Conservation (phyloP, 2,329 filamentous ascomycete genomes). For the Daldinia eschscholtzii region DNA sequence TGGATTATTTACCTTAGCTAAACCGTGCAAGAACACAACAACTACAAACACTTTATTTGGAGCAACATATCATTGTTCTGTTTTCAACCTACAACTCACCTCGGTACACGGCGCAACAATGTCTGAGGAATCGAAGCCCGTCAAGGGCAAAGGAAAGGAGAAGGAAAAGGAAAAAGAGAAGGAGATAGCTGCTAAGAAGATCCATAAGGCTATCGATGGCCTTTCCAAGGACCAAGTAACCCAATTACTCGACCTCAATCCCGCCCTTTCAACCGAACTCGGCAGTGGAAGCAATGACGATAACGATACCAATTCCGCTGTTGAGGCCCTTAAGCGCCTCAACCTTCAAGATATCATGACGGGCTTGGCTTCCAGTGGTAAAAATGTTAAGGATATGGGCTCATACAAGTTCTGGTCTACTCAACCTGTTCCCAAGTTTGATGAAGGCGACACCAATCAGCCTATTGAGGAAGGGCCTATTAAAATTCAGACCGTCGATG, state of each 20-base stretch:
- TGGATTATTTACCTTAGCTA: constrained; percentile 13
- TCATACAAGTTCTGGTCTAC: constrained; percentile 99
- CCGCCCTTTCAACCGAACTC: constrained; percentile 75
- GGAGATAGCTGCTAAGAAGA: constrained; percentile 66
- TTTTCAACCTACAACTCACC: background rate
- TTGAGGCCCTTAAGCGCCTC: constrained; percentile 71
- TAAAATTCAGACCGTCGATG: constrained; percentile 80
- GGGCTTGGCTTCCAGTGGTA: constrained; percentile 79
- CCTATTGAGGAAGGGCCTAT: constrained; percentile 83
- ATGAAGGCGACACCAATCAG: constrained; percentile 66
- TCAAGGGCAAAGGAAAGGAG: constrained; percentile 62
- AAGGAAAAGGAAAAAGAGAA: constrained; percentile 60
- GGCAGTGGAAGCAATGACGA: constrained; percentile 54
- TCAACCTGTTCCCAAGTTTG: constrained; percentile 92
- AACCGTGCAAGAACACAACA: constrained; percentile 5
- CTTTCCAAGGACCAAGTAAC: constrained; percentile 70
- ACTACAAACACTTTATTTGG: constrained; percentile 17
- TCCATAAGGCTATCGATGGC: constrained; percentile 63
- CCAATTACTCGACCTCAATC: constrained; percentile 78
- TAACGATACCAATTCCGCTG: constrained; percentile 52
- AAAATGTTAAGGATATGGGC: constrained; percentile 96
- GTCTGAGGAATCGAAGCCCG: constrained; percentile 72
- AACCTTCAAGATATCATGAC: constrained; percentile 80
- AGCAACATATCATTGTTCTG: constrained; percentile 5
- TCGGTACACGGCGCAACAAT: constrained; percentile 39